Evolutionary conservation across 2,329 filamentous ascomycete species (phyloP), one percentile per base, ranked within the genome.

Genomic region (Aspergillus ruber): DNA sequence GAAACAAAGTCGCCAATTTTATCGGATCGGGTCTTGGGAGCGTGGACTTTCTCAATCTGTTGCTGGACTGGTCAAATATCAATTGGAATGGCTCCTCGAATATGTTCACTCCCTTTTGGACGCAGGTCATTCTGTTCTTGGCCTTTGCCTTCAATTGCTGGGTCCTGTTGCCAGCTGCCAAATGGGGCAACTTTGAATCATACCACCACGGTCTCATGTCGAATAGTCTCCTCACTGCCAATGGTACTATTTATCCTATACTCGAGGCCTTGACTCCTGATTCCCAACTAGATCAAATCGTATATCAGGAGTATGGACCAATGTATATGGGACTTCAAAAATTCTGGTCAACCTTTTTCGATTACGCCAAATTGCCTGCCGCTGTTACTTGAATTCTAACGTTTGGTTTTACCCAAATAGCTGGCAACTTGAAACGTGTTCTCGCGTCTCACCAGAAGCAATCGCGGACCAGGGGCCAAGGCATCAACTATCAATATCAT

Each of bases 61-160:
- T 75, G 1, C 64, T 83, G 15, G 76, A 83, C 54, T 83, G 80
- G 80, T 80, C 79, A 3, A 82, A 78, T 51, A 75, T 83, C 44
- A 73, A 74, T n/a, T 75, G 74, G 21, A 70, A 70, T 39, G 71
- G 68, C 9, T 79, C 72, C 10, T 65, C 69, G 0, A 70, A 73
- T 43, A 61, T 79, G 45, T 76, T 82, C 52, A 66, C 80, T 29
- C 78, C 76, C 3, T 80, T 77, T 0, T 83, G 76, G 70, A 82
- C 78, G 66, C 81, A 79, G 0, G 79, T 81, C 29, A 74, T 80
- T 15, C 68, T 81, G 20, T 82, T 81, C 50, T 46, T 65, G 9
- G 79, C 77, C 0, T 83, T 79, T 53, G 77, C 71, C 1, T 64
- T 78, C 52, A 79, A 74, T 55, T 78, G 75, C 53, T 83, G 80